Percentiles rank a stretch among this genome's conserved stretches.
Evolutionary conservation across 2,329 filamentous ascomycete species (phyloP).

Genomic region (Phialemonium atrogriseum): DNA sequence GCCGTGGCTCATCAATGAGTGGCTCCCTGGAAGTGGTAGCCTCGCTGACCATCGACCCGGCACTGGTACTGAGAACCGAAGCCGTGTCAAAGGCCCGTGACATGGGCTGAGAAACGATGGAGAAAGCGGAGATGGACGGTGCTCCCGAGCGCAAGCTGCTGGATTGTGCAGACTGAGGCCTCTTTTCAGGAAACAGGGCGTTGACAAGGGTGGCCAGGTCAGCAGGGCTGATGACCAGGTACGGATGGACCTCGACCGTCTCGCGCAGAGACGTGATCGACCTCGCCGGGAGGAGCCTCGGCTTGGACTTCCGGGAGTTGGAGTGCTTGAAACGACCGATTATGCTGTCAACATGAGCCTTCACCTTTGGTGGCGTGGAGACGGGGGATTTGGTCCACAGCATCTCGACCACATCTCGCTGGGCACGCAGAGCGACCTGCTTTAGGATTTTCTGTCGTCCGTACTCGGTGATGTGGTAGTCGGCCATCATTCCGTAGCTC

Average conservation of each 20-base stretch:
- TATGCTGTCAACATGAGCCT: constrained; percentile 64
- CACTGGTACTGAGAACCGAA: constrained; percentile 65
- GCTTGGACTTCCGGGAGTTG: constrained; percentile 36
- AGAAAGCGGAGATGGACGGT: constrained; percentile 62
- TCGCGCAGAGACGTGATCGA: constrained; percentile 66
- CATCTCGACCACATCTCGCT: constrained; percentile 72
- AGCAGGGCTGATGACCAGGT: constrained; percentile 69
- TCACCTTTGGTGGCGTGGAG: constrained; percentile 54
- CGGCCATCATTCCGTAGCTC: constrained; percentile 68
- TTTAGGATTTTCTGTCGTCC: constrained; percentile 74
- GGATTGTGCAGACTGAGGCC: constrained; percentile 54
- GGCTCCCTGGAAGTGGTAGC: constrained; percentile 57
- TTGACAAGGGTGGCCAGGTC: constrained; percentile 77
- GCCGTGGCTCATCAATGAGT: constrained; percentile 46
- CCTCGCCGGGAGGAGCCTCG: constrained; percentile 60
- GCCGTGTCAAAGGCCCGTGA: constrained; percentile 59
- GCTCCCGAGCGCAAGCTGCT: constrained; percentile 57
- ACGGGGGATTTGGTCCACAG: constrained; percentile 60
- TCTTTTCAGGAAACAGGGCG: constrained; percentile 70
- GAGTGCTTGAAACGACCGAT: constrained; percentile 53
- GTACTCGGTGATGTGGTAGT: constrained; percentile 88
- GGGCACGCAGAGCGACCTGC: constrained; percentile 72
- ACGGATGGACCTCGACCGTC: constrained; percentile 71
- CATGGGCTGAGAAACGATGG: constrained; percentile 57
- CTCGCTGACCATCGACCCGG: constrained; percentile 65